Percentiles rank a stretch among this genome's conserved stretches.
phyloP scores from a whole-genome alignment of 2,329 filamentous ascomycete genomes.

The Penicillium crustosum region DNA sequence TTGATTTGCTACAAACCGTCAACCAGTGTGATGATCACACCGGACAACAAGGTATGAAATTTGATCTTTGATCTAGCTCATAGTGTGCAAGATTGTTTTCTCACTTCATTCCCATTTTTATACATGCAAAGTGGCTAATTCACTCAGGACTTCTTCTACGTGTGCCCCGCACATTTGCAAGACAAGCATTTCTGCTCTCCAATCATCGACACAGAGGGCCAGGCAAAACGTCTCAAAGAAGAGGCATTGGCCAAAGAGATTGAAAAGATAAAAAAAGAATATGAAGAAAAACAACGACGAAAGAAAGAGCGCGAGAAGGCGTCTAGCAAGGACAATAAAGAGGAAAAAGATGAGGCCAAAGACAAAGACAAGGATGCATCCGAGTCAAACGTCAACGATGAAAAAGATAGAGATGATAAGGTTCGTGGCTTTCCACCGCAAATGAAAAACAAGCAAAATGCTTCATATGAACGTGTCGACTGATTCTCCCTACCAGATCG shows the following conservation, averaged over 20 bases:
- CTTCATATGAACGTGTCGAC: conserved; percentile 1
- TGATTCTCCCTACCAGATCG: conserved; percentile 24
- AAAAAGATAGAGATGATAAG: conserved; percentile 56
- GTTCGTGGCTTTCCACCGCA: conserved; percentile 31
- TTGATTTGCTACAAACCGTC: conserved; percentile 90
- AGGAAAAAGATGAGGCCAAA: conserved; percentile 49
- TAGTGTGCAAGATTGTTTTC: neutral
- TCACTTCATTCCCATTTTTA: neutral
- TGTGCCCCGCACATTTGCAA: conserved; percentile 78
- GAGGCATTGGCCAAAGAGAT: conserved; percentile 48
- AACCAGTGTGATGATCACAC: conserved; percentile 81
- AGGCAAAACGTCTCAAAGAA: conserved; percentile 44
- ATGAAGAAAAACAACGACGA: conserved; percentile 74
- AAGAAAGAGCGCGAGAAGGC: conserved; percentile 60
- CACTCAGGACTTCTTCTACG: conserved; percentile 80
- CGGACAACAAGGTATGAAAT: conserved; percentile 75
- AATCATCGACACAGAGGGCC: conserved; percentile 46
- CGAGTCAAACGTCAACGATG: conserved; percentile 35
- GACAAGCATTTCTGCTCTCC: conserved; percentile 76
- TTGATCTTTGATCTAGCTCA: neutral
- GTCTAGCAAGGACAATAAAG: conserved; percentile 51
- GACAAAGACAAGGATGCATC: conserved; percentile 37
- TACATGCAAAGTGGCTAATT: neutral
- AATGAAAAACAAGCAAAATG: neutral
- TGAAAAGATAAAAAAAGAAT: conserved; percentile 52